Percentiles rank a stretch among this genome's conserved stretches.
phyloP scores from a whole-genome alignment of 192 early-diverging fungal genomes.

The Dissophora globulifera region DNA sequence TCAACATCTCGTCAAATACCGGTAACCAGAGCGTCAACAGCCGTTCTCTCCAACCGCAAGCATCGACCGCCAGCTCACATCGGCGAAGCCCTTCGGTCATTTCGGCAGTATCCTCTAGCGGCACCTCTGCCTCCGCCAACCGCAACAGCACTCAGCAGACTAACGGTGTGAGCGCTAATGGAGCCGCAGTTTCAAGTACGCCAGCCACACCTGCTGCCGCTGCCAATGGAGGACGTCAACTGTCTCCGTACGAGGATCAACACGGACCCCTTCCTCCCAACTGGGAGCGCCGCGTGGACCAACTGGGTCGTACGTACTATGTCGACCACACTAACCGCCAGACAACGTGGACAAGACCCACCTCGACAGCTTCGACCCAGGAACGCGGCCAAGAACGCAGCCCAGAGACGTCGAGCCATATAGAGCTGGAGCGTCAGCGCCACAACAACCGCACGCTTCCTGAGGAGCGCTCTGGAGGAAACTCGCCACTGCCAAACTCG shows the following conservation, averaged over 20 bases:
- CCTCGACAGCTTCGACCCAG: slow-evolving; percentile 45
- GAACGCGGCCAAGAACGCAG: slow-evolving; percentile 31
- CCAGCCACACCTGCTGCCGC: slow-evolving; percentile 1
- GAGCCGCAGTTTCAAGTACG: neutral
- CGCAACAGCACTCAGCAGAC: slow-evolving; percentile 39
- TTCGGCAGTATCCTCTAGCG: slow-evolving; percentile 58
- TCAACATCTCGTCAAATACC: slow-evolving; percentile 76
- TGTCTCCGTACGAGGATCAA: slow-evolving; percentile 66
- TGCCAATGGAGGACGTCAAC: slow-evolving; percentile 32
- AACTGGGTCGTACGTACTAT: slow-evolving; percentile 94
- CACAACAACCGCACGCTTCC: slow-evolving; percentile 88
- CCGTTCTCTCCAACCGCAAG: slow-evolving; percentile 24
- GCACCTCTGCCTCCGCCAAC: slow-evolving; percentile 52
- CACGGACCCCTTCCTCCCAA: slow-evolving; percentile 63
- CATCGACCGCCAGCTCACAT: slow-evolving; percentile 17
- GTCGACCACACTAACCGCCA: slow-evolving; percentile 97
- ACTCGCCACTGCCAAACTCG: slow-evolving; percentile 40
- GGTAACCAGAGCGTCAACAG: slow-evolving; percentile 48
- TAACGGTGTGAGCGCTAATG: slow-evolving; percentile 10
- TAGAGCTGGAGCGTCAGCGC: slow-evolving; percentile 79
- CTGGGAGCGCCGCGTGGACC: slow-evolving; percentile 97
- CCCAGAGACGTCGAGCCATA: slow-evolving; percentile 63
- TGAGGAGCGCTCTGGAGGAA: slow-evolving; percentile 63
- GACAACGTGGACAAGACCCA: slow-evolving; percentile 90
- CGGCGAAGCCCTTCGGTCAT: slow-evolving; percentile 49